Evolutionary conservation across 164 flowering plant genomes (phyloP).

Genomic region (Euptelea pleiosperma): DNA sequence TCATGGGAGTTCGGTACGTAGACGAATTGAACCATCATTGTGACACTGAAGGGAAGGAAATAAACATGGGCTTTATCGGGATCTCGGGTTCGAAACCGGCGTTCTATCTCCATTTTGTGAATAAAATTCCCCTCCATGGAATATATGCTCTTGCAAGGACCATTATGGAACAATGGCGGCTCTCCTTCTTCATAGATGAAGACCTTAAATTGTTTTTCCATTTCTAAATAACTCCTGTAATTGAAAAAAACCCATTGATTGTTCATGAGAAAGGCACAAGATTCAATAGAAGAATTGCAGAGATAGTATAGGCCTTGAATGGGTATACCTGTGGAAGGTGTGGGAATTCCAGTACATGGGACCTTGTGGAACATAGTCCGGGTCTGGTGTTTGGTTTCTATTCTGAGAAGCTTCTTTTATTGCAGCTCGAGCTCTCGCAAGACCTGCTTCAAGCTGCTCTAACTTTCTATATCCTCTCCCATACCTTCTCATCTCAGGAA

Average conservation of each 20-base stretch:
- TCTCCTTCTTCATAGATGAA: constrained; percentile 73
- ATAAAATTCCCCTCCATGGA: constrained; percentile 68
- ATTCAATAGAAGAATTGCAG: background rate
- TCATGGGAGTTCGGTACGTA: constrained; percentile 28
- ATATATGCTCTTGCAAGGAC: constrained; percentile 68
- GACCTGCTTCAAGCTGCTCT: constrained; percentile 29
- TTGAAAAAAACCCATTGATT: background rate
- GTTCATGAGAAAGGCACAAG: background rate
- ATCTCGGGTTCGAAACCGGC: constrained; percentile 25
- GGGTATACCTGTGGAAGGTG: constrained; percentile 31
- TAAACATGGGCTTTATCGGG: constrained; percentile 43
- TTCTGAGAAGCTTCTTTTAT: constrained; percentile 27
- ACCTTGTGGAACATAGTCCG: constrained; percentile 32
- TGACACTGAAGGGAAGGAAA: constrained; percentile 57
- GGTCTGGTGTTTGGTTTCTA: constrained; percentile 18
- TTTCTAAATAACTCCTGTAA: constrained; percentile 60
- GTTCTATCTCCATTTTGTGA: constrained; percentile 44
- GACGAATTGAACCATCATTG: constrained; percentile 32
- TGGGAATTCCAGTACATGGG: constrained; percentile 37
- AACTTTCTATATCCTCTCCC: constrained; percentile 11
- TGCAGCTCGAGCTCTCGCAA: constrained; percentile 29
- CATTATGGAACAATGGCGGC: constrained; percentile 57
- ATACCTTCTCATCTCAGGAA: background rate
- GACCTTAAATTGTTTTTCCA: constrained; percentile 67
- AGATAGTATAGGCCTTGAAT: background rate